These are phyloP conservation scores for Musa beccarii DNA, from an alignment of 176 grass and related monocot genomes.

Conservation along the genomic window DNA sequence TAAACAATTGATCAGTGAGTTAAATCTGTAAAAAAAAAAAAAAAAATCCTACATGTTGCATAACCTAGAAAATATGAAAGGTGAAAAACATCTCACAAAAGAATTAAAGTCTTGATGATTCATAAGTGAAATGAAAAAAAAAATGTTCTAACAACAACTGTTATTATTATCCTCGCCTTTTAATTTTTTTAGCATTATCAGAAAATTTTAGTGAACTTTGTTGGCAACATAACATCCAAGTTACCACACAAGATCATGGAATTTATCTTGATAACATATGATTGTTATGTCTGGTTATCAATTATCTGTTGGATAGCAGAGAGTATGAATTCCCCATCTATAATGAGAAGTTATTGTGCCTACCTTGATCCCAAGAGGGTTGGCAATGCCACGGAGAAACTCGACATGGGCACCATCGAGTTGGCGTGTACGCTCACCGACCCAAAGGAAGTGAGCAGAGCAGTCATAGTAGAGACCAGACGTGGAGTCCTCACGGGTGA, in stretches of 20 bases:
- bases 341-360: background rate
- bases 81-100: background rate
- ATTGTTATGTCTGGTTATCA: background rate
- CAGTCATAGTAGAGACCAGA: slow-evolving; percentile 70
- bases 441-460: slow-evolving; percentile 91
- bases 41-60: too few species aligned
- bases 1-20: background rate
- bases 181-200: background rate
- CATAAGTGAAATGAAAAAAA: background rate
- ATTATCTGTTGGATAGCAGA: background rate
- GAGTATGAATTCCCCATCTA: too few species aligned
- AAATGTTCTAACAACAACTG: background rate
- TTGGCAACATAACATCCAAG: background rate
- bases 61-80: background rate
- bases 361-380: slow-evolving; percentile 92
- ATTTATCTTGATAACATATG: too few species aligned
- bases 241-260: background rate
- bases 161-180: background rate
- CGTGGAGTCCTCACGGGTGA: slow-evolving; percentile 86
- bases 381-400: slow-evolving; percentile 75
- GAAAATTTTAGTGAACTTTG: background rate
- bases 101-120: background rate
- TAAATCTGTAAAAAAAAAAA: background rate
- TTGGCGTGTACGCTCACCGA: slow-evolving; percentile 79
- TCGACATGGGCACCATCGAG: slow-evolving; percentile 90